These are phyloP conservation scores for Prototheca wickerhamii DNA, from an alignment of 163 green algal species.

Conservation along the genomic window DNA sequence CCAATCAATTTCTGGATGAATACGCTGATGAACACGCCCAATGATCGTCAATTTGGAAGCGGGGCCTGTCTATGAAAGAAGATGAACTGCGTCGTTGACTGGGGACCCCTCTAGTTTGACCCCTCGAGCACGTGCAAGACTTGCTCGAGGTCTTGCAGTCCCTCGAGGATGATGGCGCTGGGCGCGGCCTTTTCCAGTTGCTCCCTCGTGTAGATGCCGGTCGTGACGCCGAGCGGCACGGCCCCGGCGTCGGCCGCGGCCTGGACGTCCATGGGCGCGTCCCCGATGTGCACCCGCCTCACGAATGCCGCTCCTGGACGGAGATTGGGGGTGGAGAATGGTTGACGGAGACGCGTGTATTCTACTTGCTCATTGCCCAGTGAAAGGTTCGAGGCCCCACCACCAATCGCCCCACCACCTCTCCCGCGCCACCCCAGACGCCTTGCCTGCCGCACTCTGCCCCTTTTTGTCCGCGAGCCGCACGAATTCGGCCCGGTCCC, in stretches of 20 bases:
- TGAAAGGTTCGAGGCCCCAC: too few species aligned
- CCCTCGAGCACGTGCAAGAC: conserved; percentile 21
- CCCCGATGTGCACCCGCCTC: conserved; percentile 62
- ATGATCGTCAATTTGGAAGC: too few species aligned
- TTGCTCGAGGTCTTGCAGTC: conserved; percentile 15
- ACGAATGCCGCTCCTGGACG: too few species aligned
- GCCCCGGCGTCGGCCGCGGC: conserved; percentile 51
- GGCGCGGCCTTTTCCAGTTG: conserved; percentile 28
- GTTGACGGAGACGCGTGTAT: too few species aligned
- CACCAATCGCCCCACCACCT: too few species aligned
- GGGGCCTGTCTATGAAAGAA: too few species aligned
- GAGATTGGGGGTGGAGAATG: too few species aligned
- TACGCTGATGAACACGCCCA: too few species aligned
- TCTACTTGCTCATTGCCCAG: too few species aligned
- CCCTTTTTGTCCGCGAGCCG: conserved; percentile 36
- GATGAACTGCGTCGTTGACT: too few species aligned
- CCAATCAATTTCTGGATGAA: too few species aligned
- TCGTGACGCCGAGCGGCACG: conserved; percentile 54
- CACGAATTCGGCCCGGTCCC: conserved; percentile 67
- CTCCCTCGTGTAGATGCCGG: conserved; percentile 54
- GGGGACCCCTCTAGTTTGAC: too few species aligned
- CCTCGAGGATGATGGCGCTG: conserved; percentile 20
- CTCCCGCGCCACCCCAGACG: neutral
- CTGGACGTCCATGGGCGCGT: conserved; percentile 69
- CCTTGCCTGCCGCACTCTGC: neutral